Base-by-base conservation (phyloP, 306 rosid species). In the Gynostemma pentaphyllum region DNA sequence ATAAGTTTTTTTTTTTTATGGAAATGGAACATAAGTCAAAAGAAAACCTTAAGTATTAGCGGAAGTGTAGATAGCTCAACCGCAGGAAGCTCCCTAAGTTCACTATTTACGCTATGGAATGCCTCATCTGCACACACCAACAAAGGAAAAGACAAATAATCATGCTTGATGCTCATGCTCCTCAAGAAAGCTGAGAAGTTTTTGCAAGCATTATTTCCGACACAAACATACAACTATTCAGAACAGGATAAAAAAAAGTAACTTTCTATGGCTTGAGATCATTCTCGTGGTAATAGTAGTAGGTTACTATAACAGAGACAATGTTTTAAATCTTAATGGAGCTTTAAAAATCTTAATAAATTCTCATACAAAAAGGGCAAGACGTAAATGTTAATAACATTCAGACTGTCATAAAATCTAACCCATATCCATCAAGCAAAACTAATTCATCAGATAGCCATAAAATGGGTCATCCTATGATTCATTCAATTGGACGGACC, bases 21-120 rank as follows among this genome's bases (percentile, higher is more conserved):
- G n/a, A n/a, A n/a, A n/a, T n/a, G n/a, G n/a, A n/a, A n/a, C n/a
- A n/a, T n/a, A n/a, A n/a, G n/a, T n/a, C n/a, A n/a, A n/a, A n/a
- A n/a, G n/a, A 22, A 66, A 64, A 89, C 98, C 96, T 91, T 88
- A 49, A 83, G 95, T 72, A 91, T 80, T 66, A 80, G 68, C 48
- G 92, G 96, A 73, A 91, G 96, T 64, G 95, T 83, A 29, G 95
- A 79, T 47, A 88, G 82, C 66, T 85, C 96, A 26, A 91, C 83
- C 8, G 81, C 85, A 56, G 98, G 98, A 79, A 87, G 82, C 70
- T 91, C 98, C 76, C 83, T 83, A 52, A 84, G 68, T 79, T 87
- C 92, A 55, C 88, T 77, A 66, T 79, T 87, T 49, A 80, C 81
- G 70, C 78, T 75, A 62, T 81, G 90, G 78, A 80, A 88, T 67